A percentile compares a stretch with the other conserved stretches of the same genome.
These are phyloP conservation scores for Kazachstania africana DNA, from an alignment of 805 yeast genomes.

Conservation along the genomic window DNA sequence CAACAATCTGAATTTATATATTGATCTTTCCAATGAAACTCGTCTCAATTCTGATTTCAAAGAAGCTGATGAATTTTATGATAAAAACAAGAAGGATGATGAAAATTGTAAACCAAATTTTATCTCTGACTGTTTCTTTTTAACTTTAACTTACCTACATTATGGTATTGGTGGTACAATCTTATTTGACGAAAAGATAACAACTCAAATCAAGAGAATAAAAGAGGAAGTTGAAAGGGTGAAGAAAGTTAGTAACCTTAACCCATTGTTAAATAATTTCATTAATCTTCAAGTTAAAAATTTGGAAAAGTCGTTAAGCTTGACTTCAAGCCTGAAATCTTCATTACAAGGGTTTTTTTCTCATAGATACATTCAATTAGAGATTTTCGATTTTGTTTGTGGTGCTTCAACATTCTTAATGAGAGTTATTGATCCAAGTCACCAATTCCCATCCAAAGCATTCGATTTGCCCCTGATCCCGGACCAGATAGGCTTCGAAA, in stretches of 20 bases:
- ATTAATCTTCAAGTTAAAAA: constrained; percentile 36
- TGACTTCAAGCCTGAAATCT: constrained; percentile 35
- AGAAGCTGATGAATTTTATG: constrained; percentile 52
- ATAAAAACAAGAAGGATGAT: constrained; percentile 28
- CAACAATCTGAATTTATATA: constrained; percentile 34
- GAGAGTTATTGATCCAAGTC: constrained; percentile 61
- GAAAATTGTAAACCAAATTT: constrained; percentile 45
- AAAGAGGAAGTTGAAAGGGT: constrained; percentile 30
- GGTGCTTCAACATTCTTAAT: constrained; percentile 67
- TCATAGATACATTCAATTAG: constrained; percentile 46
- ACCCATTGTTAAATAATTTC: constrained; percentile 3
- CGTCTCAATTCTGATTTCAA: constrained; percentile 64
- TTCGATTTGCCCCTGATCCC: constrained; percentile 48
- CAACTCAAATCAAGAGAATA: constrained; percentile 38
- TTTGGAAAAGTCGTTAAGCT: constrained; percentile 32
- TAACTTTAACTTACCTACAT: constrained; percentile 68
- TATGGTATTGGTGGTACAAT: constrained; percentile 81
- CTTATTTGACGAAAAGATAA: constrained; percentile 43
- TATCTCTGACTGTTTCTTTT: constrained; percentile 80
- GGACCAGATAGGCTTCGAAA: constrained; percentile 48
- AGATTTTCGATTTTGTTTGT: constrained; percentile 62
- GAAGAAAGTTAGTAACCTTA: constrained; percentile 10
- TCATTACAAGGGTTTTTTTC: constrained; percentile 54
- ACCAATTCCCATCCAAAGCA: constrained; percentile 43
- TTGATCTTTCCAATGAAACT: constrained; percentile 72